Base-by-base conservation (phyloP, 192 early-diverging fungal genomes). In the Rhizophagus clarus region DNA sequence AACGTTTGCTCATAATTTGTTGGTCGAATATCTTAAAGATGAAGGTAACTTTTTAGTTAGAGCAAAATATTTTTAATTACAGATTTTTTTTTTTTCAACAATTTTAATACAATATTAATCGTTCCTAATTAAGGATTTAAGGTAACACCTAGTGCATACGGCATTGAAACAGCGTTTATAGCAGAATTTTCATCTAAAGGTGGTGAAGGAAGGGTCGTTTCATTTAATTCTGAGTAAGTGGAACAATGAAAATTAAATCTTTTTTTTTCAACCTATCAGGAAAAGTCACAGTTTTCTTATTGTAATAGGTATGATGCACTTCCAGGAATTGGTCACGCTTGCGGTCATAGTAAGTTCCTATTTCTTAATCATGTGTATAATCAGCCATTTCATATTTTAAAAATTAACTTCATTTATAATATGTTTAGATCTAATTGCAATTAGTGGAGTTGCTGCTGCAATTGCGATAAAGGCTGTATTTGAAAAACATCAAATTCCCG, bases 91-190 rank as follows among this genome's bases (percentile, higher is more conserved):
- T 34, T 34, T 34, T 34, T 5, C 3, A 34, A 11, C 11, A 15
- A 49, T 15, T 11, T 49, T 4, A 4, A 47, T 49, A 3, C 3
- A 34, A 34, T 49, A 49, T 49, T 47, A 47, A 47, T 49, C 15
- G 47, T 49, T 15, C 15, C 1, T 49, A 74, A 34, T 83, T 90
- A 34, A 66, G 93, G 92, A 22, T 95, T 93, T 79, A 34, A 75
- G 1, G 87, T 95, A 26, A 85, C 87, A 26, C 88, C 85, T 4
- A 67, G 86, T 15, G 91, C 88, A 9, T 92, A 75, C 82, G 92
- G 88, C 1, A 75, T 96, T 15, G 84, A 89, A 60, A 96, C 95
- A 1, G 92, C 93, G 0, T 96, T 96, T 81, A 80, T 91, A 29
- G 93, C 94, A 11, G 89, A 91, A 47, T 93, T 87, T 77, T 68